These are phyloP conservation scores for Komagataella mondaviorum DNA, from an alignment of 805 yeast species.

Conservation along the genomic window DNA sequence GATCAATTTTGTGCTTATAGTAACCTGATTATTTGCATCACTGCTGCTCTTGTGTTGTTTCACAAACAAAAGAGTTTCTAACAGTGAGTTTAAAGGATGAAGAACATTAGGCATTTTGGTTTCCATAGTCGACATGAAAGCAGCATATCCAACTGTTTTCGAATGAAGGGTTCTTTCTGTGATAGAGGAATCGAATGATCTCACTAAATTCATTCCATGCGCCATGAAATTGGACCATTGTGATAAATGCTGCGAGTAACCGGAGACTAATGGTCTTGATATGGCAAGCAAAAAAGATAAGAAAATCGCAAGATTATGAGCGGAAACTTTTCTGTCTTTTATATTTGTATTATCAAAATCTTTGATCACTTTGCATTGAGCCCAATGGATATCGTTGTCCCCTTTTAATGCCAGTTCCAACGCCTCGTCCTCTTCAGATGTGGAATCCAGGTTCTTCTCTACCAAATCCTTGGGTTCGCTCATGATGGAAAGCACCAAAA, in stretches of 20 bases:
- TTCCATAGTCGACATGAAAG: slow-evolving; percentile 18
- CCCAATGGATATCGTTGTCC: background rate
- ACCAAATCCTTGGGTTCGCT: background rate
- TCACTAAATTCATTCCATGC: slow-evolving; percentile 29
- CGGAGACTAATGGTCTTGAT: slow-evolving; percentile 16
- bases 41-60: slow-evolving; percentile 3
- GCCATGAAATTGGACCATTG: slow-evolving; percentile 29
- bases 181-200: slow-evolving; percentile 32
- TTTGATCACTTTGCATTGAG: background rate
- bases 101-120: slow-evolving; percentile 29
- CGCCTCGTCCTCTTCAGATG: background rate
- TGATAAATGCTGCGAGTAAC: slow-evolving; percentile 7
- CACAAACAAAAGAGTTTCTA: slow-evolving; percentile 27
- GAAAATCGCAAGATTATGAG: slow-evolving; percentile 25
- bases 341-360: background rate
- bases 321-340: slow-evolving; percentile 17
- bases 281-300: slow-evolving; percentile 35
- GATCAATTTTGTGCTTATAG: slow-evolving; percentile 22
- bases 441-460: background rate
- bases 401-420: background rate
- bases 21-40: slow-evolving; percentile 1
- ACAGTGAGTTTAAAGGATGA: slow-evolving; percentile 26
- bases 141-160: slow-evolving; percentile 13
- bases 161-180: slow-evolving; percentile 8
- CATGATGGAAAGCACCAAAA: background rate